Conservation (phyloP, 352 stramenopile genomes). For the Phytopythium delawarense region DNA sequence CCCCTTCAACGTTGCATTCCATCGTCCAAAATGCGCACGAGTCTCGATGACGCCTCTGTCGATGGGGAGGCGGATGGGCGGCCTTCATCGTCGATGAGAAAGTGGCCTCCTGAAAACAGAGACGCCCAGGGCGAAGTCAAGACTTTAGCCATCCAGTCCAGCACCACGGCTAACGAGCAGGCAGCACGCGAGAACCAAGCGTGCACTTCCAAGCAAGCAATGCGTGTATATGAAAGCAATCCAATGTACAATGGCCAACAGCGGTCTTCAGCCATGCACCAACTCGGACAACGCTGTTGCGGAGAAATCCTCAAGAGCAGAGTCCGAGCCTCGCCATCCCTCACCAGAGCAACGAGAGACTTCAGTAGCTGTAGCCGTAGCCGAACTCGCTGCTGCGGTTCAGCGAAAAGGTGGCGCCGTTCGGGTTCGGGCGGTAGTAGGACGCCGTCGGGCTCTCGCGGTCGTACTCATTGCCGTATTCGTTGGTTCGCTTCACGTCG, state of each 20-base stretch:
- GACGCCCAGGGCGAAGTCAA: too few relatives aligned
- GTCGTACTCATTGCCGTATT: conserved; percentile 30
- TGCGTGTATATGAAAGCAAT: not conserved
- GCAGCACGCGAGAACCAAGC: too few relatives aligned
- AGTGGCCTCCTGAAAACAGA: too few relatives aligned
- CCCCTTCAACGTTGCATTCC: too few relatives aligned
- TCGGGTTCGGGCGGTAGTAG: conserved; percentile 14
- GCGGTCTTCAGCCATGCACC: not conserved
- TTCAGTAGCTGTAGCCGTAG: conserved; percentile 7
- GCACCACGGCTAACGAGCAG: too few relatives aligned
- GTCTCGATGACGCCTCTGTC: too few relatives aligned
- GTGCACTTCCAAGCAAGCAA: not conserved
- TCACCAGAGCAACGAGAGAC: not conserved
- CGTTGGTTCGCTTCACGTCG: conserved; percentile 32
- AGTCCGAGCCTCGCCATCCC: not conserved
- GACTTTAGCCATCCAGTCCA: too few relatives aligned
- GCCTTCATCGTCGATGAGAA: too few relatives aligned
- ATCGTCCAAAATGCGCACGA: too few relatives aligned
- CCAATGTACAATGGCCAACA: not conserved
- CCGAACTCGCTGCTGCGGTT: not conserved
- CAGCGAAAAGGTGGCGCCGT: conserved; percentile 4
- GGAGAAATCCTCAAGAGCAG: not conserved
- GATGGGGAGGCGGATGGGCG: too few relatives aligned
- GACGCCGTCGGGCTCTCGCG: conserved; percentile 27
- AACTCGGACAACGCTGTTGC: not conserved